A percentile compares a stretch with the other conserved stretches of the same genome.
Conservation (phyloP, 139 green algal species). For the Marvania coccoides region DNA sequence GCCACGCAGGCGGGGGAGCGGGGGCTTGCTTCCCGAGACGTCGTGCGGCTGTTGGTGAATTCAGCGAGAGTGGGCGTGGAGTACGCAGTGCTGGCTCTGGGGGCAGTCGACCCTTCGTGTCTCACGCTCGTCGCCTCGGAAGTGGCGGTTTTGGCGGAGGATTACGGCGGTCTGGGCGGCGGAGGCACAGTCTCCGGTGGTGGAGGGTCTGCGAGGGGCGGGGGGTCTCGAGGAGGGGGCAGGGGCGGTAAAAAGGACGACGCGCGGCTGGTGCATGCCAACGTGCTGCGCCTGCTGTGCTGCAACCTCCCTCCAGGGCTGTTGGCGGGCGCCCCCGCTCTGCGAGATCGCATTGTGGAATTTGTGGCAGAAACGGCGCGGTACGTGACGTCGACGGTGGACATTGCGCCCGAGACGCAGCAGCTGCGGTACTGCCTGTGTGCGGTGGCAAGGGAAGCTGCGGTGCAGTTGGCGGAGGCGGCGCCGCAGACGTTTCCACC, state of each 20-base stretch:
- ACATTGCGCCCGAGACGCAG: slow-evolving; percentile 28
- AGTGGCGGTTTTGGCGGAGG: slow-evolving; percentile 40
- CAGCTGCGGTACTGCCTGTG: slow-evolving; percentile 63
- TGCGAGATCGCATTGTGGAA: slow-evolving; percentile 47
- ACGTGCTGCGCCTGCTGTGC: slow-evolving; percentile 48
- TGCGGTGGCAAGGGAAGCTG: slow-evolving; percentile 26
- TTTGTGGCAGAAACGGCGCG: slow-evolving; percentile 55
- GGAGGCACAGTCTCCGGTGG: slow-evolving; percentile 15
- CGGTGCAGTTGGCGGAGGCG: slow-evolving; percentile 10
- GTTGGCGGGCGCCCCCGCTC: slow-evolving; percentile 15
- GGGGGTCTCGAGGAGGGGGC: slow-evolving; percentile 15
- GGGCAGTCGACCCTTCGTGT: slow-evolving; percentile 44
- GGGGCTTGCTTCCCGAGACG: slow-evolving; percentile 20
- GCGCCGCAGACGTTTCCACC: slow-evolving; percentile 16
- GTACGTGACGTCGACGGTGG: slow-evolving; percentile 28
- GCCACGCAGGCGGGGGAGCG: slow-evolving; percentile 7
- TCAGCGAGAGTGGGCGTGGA: neutral
- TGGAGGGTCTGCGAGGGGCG: slow-evolving; percentile 27
- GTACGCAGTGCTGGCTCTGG: slow-evolving; percentile 55
- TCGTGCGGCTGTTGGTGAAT: slow-evolving; percentile 25
- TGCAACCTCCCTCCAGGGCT: slow-evolving; percentile 31
- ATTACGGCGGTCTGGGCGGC: slow-evolving; percentile 27
- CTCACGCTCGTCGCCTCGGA: slow-evolving; percentile 45
- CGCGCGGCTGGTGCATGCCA: slow-evolving; percentile 39
- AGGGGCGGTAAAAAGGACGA: slow-evolving; percentile 20